Conservation (phyloP, 306 rosid genomes). For the Neltuma alba region DNA sequence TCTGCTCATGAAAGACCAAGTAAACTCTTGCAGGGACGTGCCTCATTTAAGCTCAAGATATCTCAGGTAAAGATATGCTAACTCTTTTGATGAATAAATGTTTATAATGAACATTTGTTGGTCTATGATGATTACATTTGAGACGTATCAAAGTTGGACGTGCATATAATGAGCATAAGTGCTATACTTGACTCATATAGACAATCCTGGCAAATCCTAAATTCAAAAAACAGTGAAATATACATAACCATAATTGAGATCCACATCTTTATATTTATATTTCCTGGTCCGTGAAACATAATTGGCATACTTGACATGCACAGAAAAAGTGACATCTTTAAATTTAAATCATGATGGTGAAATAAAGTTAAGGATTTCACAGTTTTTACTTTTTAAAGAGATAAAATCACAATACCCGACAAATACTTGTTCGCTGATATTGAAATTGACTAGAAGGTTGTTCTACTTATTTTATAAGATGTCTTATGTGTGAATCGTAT, state of each 20-base stretch:
- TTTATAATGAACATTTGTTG: neutral
- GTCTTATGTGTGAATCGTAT: neutral
- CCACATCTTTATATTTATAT: neutral
- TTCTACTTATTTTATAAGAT: neutral
- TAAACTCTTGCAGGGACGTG: conserved; percentile 79
- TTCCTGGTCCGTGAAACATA: conserved; percentile 3
- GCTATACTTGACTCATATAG: neutral
- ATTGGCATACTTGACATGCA: neutral
- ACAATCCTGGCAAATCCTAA: neutral
- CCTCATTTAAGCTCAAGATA: conserved; percentile 94
- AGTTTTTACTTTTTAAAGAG: neutral
- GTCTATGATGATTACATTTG: neutral
- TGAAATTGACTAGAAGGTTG: neutral
- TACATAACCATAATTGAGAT: neutral
- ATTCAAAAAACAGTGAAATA: neutral
- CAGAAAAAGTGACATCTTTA: neutral
- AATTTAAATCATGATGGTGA: neutral
- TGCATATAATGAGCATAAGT: neutral
- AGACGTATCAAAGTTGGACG: conserved; percentile 15
- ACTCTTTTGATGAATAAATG: neutral
- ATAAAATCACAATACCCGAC: conserved; percentile 5
- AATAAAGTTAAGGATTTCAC: neutral
- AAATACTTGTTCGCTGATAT: neutral
- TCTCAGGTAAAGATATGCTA: conserved; percentile 72
- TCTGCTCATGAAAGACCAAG: conserved; percentile 68